Evolutionary conservation across 129 eudicot species (phyloP).

Genomic region (Pseudognaphalium luteoalbum): DNA sequence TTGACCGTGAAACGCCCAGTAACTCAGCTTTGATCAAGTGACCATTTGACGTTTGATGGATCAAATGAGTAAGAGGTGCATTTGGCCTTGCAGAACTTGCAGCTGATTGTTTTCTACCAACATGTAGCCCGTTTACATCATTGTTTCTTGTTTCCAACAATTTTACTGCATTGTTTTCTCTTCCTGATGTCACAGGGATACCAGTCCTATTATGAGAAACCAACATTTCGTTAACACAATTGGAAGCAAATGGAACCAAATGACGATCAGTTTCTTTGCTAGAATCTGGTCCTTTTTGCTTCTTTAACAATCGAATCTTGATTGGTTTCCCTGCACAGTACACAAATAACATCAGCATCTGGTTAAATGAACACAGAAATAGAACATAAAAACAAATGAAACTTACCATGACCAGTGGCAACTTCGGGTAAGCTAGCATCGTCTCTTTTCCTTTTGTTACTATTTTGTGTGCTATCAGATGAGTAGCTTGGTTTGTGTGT

Average conservation of each 20-base stretch:
- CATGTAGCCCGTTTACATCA: constrained; percentile 2
- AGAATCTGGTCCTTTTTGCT: constrained; percentile 23
- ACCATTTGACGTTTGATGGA: neutral
- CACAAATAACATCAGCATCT: neutral
- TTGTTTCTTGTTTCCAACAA: neutral
- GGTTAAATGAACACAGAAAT: neutral
- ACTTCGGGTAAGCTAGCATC: constrained; percentile 22
- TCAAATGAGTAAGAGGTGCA: neutral
- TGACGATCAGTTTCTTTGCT: neutral
- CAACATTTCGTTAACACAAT: neutral
- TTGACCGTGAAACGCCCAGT: constrained; percentile 1
- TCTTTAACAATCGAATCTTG: constrained; percentile 47
- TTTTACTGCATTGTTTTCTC: constrained; percentile 15
- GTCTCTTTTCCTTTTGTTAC: constrained; percentile 53
- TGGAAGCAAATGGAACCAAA: neutral
- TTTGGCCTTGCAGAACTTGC: neutral
- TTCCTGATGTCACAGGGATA: constrained; percentile 11
- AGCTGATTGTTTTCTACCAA: constrained; percentile 2
- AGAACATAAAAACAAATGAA: neutral
- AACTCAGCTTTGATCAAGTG: neutral
- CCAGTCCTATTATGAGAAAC: neutral
- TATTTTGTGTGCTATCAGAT: constrained; percentile 57
- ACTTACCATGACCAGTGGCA: constrained; percentile 44
- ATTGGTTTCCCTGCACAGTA: constrained; percentile 46
- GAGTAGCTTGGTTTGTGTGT: constrained; percentile 44